Base-by-base conservation (phyloP, 345 rosid species). In the Hevea brasiliensis region DNA sequence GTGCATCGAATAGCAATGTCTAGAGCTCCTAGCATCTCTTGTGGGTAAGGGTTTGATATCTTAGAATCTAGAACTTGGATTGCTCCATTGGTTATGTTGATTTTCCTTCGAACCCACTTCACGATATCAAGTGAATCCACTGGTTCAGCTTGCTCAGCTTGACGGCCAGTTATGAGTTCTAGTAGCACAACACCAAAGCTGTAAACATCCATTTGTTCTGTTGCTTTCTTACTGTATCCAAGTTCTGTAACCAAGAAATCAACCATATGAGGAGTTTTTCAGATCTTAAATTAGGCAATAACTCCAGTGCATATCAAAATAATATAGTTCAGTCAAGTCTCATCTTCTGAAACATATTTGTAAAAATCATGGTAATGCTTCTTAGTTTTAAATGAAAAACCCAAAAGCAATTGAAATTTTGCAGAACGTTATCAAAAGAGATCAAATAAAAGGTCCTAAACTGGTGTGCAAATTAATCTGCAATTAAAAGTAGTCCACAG, bases 91-190 rank as follows among this genome's bases (percentile, higher is more conserved):
- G 85, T 78, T 61, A 94, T 80, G 88, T 94, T 92, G 82, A 94
- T 89, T 83, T 87, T 94, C 80, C 98, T 82, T 45, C 98, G 81
- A 57, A 94, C 97, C 90, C 89, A 90, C 79, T 85, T 94, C 87
- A 92, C 89, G 6, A 94, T 80, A 65, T 92, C 96, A 47, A 90
- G 75, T 23, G 85, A 86, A 45, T 85, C 89, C 4, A 53, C 71
- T 58, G 89, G 76, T 59, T 79, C 77, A 44, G 79, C 84, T 68
- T 61, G 75, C 62, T 87, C 97, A 50, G 90, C 86, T 78, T 83
- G 86, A 67, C 89, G 83, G 12, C 98, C 98, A 0, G 93, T 85
- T 64, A 94, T 68, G 68, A 94, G 96, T 80, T 94, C 98, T 44
- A 94, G 69, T 26, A 94, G 80, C 78, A 92, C 90, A 26, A 94